These are phyloP conservation scores for Nothophoma quercina DNA, from an alignment of 2,329 filamentous ascomycete genomes.

Conservation along the genomic window DNA sequence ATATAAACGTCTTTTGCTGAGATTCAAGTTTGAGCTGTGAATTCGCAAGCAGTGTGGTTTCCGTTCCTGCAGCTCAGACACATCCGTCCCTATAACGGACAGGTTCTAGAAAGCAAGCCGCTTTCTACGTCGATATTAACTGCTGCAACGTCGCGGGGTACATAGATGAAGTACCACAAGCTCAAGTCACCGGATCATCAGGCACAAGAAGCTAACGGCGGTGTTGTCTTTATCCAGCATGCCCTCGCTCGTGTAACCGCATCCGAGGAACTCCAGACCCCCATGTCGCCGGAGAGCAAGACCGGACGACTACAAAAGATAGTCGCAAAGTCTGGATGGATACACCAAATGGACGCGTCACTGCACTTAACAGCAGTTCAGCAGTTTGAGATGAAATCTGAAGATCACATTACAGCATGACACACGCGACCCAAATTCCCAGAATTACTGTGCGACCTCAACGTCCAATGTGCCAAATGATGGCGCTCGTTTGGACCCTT, in stretches of 20 bases:
- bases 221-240: constrained; percentile 7
- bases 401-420: background rate
- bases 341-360: background rate
- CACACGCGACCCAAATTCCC: background rate
- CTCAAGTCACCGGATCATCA: constrained; percentile 34
- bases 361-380: background rate
- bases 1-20: background rate
- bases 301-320: background rate
- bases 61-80: constrained; percentile 7
- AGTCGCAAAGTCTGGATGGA: background rate
- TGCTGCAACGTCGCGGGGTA: constrained; percentile 42
- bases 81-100: background rate
- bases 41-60: background rate
- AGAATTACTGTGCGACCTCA: constrained; percentile 6
- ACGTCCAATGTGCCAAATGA: background rate
- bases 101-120: constrained; percentile 35
- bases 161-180: constrained; percentile 45
- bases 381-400: background rate
- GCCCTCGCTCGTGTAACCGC: constrained; percentile 13
- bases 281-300: constrained; percentile 1
- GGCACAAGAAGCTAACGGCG: constrained; percentile 11
- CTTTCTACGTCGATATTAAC: constrained; percentile 33
- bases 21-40: background rate
- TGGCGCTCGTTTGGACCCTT: background rate
- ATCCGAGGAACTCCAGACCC: background rate